Evolutionary conservation across 225 moss, liverwort and hornwort genomes (phyloP).

Genomic region (Physcomitrium patens): DNA sequence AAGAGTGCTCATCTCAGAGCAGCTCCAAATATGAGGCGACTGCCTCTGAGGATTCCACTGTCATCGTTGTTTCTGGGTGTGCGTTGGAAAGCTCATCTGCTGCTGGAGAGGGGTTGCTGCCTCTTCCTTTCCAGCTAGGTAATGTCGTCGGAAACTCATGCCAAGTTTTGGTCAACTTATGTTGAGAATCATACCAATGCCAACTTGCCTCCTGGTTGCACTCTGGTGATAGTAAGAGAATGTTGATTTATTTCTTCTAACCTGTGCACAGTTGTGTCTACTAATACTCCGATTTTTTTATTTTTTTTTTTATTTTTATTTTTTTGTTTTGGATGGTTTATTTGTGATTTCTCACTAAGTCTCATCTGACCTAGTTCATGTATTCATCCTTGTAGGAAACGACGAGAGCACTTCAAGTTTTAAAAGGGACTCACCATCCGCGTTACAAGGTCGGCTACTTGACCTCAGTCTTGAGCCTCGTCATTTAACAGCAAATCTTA

Average conservation of each 20-base stretch:
- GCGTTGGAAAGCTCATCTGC: slow-evolving; percentile 29
- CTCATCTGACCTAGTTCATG: slow-evolving; percentile 17
- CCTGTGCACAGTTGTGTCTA: neutral
- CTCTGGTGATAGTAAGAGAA: neutral
- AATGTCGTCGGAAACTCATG: neutral
- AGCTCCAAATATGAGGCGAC: slow-evolving; percentile 42
- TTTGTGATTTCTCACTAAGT: neutral
- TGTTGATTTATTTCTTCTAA: neutral
- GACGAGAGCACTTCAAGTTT: slow-evolving; percentile 2
- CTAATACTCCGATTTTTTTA: neutral
- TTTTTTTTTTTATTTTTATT: no score
- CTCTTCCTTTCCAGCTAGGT: slow-evolving; percentile 35
- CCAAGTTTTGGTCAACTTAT: neutral
- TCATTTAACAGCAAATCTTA: slow-evolving; percentile 30
- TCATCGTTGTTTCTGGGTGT: slow-evolving; percentile 32
- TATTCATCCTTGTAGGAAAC: slow-evolving; percentile 22
- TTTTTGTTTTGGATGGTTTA: neutral
- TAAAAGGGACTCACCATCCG: slow-evolving; percentile 18
- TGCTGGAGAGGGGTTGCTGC: slow-evolving; percentile 8
- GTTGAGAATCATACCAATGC: no score
- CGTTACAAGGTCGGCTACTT: slow-evolving; percentile 26
- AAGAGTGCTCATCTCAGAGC: slow-evolving; percentile 43
- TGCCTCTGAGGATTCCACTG: slow-evolving; percentile 30
- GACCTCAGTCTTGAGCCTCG: slow-evolving; percentile 31
- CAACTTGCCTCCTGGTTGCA: neutral